phyloP scores from a whole-genome alignment of 2,329 filamentous ascomycete species.

The Zymoseptoria brevis region DNA sequence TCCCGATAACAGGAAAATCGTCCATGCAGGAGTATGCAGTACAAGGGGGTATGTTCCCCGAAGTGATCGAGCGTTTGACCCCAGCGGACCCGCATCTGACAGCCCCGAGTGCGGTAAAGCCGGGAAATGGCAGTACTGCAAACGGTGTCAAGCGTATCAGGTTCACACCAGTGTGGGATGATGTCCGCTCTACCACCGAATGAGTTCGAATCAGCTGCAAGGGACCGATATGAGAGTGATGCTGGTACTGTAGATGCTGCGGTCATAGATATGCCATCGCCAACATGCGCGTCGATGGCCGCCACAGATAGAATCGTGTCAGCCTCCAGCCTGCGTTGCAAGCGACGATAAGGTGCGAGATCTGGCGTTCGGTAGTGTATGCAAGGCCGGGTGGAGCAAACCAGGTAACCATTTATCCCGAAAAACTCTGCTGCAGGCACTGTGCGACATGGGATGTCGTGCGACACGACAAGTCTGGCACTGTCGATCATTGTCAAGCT shows the following conservation, averaged over 20 bases:
- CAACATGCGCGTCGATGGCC: not conserved
- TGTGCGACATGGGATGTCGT: slow-evolving; percentile 7
- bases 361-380: slow-evolving; percentile 1
- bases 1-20: not conserved
- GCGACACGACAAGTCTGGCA: not conserved
- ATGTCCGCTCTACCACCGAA: not conserved
- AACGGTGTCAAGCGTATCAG: not conserved
- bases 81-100: not conserved
- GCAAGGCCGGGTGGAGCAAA: slow-evolving; percentile 5
- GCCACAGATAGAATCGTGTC: not conserved
- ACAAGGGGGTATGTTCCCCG: not conserved
- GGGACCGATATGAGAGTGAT: not conserved
- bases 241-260: not conserved
- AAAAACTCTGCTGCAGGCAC: slow-evolving; percentile 7
- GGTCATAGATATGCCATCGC: not conserved
- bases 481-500: slow-evolving; percentile 2
- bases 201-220: not conserved
- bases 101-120: not conserved
- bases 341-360: not conserved
- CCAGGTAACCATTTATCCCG: not conserved
- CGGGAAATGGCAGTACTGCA: not conserved
- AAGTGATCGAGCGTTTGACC: not conserved
- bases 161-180: not conserved
- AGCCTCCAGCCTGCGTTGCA: not conserved
- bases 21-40: not conserved